Evolutionary conservation across 2,329 filamentous ascomycete species (phyloP), one percentile per base, ranked within the genome.

Genomic region (Septoria linicola): DNA sequence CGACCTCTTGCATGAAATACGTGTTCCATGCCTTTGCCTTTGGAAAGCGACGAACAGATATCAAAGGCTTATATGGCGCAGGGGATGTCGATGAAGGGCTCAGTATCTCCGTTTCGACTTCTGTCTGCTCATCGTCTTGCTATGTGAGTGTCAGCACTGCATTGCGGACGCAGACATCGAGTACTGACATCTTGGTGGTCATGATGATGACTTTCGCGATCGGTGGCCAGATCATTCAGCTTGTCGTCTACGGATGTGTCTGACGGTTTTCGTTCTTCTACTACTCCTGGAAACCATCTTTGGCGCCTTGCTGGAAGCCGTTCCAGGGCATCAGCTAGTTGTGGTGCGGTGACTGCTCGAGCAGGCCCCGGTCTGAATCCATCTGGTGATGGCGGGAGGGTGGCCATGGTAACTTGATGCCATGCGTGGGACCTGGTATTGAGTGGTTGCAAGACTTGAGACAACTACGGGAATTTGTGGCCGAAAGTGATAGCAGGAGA

Each of bases 321-420:
- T 34, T 51, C 42, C 14, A 55, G 39, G 11, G 57, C 54, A 8
- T 53, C 40, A n/a, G 57, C 54, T 36, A 59, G 52, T 31, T 57
- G 43, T 16, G 57, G 57, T 39, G 51, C 57, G n/a, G 57, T 59
- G 27, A 55, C 44, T 13, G 54, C 25, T 49, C 54, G 51, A 20
- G 36, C 23, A 27, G 49, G 41, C 37, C 20, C 44, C 10, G 72
- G 36, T 71, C 64, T 40, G 66, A 68, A 48, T 37, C 32, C 21
- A 27, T 27, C 43, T 71, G 71, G 14, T 71, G 63, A 53, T 63
- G 50, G 42, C n/a, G 46, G 50, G n/a, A 21, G 13, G 7, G 50
- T 47, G n/a, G 35, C 20, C 23, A 30, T 27, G n/a, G 14, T 20
- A 7, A 14, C 17, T 19, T 30, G 25, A n/a, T 14, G 17, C 17